These are phyloP conservation scores for Ziziphus jujuba DNA, from an alignment of 306 rosid species.

Conservation along the genomic window DNA sequence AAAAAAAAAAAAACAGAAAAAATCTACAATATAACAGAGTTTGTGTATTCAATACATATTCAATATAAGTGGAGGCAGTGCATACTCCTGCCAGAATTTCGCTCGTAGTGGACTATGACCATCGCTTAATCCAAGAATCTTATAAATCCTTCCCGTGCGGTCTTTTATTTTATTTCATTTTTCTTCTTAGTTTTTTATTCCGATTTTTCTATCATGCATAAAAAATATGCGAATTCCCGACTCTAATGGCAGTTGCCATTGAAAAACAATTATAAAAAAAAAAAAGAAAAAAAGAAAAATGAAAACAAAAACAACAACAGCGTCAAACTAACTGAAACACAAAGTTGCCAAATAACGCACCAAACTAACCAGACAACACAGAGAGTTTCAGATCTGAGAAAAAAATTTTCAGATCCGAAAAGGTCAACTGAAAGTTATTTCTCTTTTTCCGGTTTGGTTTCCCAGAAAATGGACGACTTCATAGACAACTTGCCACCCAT, in stretches of 20 bases:
- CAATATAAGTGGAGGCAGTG: no score
- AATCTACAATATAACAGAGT: no score
- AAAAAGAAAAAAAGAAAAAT: constrained; percentile 3
- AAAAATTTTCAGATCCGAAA: constrained; percentile 3
- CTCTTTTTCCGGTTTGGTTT: constrained; percentile 19
- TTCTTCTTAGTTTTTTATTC: background rate
- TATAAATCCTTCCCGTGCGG: no score
- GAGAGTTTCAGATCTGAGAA: constrained; percentile 49
- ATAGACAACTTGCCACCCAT: constrained; percentile 70
- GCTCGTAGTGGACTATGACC: no score
- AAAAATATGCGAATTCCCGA: constrained; percentile 27
- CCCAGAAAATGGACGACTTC: constrained; percentile 76
- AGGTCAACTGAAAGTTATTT: background rate
- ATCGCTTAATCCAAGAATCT: no score
- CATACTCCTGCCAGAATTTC: no score
- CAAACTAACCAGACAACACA: constrained; percentile 5
- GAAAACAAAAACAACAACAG: background rate
- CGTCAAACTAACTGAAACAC: constrained; percentile 4
- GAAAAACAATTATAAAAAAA: constrained; percentile 30
- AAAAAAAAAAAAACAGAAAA: no score
- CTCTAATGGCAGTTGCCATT: constrained; percentile 47
- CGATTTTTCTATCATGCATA: background rate
- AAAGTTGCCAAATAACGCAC: constrained; percentile 29
- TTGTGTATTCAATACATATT: no score
- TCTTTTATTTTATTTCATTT: no score